Evolutionary conservation across 2,329 filamentous ascomycete species (phyloP).

Genomic region (Diplocarpon rosae): DNA sequence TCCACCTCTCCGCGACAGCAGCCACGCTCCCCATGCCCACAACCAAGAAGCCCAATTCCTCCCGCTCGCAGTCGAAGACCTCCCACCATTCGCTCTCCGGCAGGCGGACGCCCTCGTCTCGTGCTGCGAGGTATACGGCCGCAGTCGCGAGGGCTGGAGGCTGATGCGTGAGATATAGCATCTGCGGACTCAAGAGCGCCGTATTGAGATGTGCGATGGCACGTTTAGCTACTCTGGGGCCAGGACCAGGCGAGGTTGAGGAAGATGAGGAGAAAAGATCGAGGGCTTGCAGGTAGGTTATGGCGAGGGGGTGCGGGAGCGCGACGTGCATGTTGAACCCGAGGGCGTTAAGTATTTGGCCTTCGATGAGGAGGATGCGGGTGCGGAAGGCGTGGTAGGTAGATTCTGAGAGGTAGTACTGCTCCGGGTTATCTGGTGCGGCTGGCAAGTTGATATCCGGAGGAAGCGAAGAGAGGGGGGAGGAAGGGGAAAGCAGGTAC

Average conservation of each 20-base stretch:
- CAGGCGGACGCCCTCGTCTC: constrained; percentile 65
- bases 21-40: constrained; percentile 74
- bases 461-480: constrained; percentile 1
- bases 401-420: constrained; percentile 62
- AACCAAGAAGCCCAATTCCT: constrained; percentile 87
- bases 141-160: constrained; percentile 76
- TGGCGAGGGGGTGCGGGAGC: constrained; percentile 72
- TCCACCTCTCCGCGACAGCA: constrained; percentile 34
- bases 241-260: constrained; percentile 23
- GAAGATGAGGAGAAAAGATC: constrained; percentile 44
- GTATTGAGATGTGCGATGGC: constrained; percentile 76
- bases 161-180: constrained; percentile 87
- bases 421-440: constrained; percentile 22
- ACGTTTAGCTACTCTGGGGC: constrained; percentile 47
- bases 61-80: constrained; percentile 89
- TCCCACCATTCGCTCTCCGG: constrained; percentile 92
- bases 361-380: constrained; percentile 62
- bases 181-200: constrained; percentile 73
- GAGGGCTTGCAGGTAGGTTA: constrained; percentile 88
- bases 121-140: constrained; percentile 80
- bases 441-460: background rate
- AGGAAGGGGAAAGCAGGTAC: constrained; percentile 55
- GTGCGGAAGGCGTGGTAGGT: constrained; percentile 55
- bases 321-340: constrained; percentile 78
- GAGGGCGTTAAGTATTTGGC: constrained; percentile 62